phyloP scores from a whole-genome alignment of 2,329 filamentous ascomycete species.

The Monosporascus sp. region DNA sequence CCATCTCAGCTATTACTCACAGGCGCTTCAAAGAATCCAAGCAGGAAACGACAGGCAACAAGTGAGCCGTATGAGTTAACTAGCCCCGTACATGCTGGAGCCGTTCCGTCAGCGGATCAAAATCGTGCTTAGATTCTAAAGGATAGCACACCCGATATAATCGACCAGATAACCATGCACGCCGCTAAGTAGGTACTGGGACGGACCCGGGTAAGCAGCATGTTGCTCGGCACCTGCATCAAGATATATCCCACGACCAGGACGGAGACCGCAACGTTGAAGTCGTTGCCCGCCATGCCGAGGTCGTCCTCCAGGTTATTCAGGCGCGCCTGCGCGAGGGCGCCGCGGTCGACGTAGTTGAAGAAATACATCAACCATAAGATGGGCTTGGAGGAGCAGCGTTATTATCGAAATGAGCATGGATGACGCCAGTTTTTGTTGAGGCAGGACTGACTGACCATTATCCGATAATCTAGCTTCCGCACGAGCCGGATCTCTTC shows the following conservation, averaged over 20 bases:
- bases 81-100: conserved; percentile 27
- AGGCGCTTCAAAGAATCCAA: conserved; percentile 34
- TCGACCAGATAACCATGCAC: conserved; percentile 37
- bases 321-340: conserved; percentile 40
- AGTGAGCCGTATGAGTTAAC: conserved; percentile 30
- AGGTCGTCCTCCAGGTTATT: conserved; percentile 37
- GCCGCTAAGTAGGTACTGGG: conserved; percentile 36
- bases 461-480: conserved; percentile 36
- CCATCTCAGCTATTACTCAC: conserved; percentile 6
- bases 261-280: conserved; percentile 34
- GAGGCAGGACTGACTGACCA: conserved; percentile 23
- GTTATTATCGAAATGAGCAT: neutral
- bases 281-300: conserved; percentile 31
- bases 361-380: conserved; percentile 40
- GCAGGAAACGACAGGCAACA: conserved; percentile 31
- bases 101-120: no score
- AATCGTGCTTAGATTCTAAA: neutral
- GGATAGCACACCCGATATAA: conserved; percentile 25
- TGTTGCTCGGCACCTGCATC: conserved; percentile 34
- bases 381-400: conserved; percentile 19
- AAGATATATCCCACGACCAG: conserved; percentile 35
- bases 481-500: conserved; percentile 33
- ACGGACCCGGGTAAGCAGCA: conserved; percentile 37
- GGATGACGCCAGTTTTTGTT: neutral
- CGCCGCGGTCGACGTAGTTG: conserved; percentile 40